These are phyloP conservation scores for Trichosporon ovoides DNA, from an alignment of 1,284 basidiomycete genomes.

Conservation along the genomic window DNA sequence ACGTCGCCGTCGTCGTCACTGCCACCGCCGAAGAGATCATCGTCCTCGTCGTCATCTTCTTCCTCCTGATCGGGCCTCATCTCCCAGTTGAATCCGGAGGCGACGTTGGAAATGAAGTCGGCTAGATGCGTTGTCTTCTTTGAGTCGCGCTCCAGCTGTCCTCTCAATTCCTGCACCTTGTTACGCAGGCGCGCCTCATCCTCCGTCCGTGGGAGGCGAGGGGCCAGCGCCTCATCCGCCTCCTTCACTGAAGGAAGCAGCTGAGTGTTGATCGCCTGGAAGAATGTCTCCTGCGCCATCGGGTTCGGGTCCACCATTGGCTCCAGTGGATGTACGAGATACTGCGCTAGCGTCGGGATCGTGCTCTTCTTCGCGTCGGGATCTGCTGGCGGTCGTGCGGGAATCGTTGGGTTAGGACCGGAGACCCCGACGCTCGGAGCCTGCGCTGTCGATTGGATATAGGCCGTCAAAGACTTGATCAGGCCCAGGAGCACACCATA, in stretches of 20 bases:
- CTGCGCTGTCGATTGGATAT: conserved; percentile 16
- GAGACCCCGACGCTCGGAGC: neutral
- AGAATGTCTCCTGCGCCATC: conserved; percentile 33
- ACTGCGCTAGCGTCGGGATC: conserved; percentile 20
- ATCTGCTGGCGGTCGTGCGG: neutral
- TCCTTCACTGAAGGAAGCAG: conserved; percentile 18
- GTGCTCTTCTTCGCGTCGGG: neutral
- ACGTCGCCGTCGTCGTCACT: conserved; percentile 17
- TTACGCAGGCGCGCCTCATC: conserved; percentile 23
- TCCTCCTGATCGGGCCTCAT: conserved; percentile 29
- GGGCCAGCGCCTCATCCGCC: neutral
- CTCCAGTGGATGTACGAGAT: conserved; percentile 38
- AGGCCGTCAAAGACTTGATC: conserved; percentile 30
- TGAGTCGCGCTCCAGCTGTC: conserved; percentile 21
- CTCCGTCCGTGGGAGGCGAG: neutral
- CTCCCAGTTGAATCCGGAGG: conserved; percentile 31
- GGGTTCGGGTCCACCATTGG: conserved; percentile 27
- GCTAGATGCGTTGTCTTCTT: conserved; percentile 21
- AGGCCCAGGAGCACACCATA: conserved; percentile 40
- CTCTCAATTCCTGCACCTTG: conserved; percentile 16
- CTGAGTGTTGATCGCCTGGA: conserved; percentile 35
- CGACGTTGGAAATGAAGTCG: conserved; percentile 25
- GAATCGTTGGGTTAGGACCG: neutral
- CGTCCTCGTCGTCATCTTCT: conserved; percentile 17
- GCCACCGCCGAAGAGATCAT: conserved; percentile 24